Evolutionary conservation across 169 alveolate genomes (phyloP).

Genomic region (Babesia ovata): DNA sequence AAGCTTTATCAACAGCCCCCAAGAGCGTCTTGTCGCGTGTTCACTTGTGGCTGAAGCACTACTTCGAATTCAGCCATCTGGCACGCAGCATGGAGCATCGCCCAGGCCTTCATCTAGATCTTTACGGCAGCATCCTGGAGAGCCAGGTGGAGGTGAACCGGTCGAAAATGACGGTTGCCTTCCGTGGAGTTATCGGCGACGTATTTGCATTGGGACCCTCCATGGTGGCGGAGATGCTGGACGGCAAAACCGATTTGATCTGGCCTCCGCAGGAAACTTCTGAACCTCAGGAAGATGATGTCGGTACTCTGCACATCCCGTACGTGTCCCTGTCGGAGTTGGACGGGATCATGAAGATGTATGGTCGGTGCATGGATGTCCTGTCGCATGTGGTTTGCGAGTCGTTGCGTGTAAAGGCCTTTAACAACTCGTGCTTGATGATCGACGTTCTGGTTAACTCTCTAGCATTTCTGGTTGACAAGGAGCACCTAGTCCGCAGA

Average conservation of each 20-base stretch:
- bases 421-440: conserved; percentile 25
- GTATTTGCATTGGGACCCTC: background rate
- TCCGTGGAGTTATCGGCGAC: conserved; percentile 7
- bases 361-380: conserved; percentile 23
- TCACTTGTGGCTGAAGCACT: conserved; percentile 33
- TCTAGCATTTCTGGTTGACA: conserved; percentile 28
- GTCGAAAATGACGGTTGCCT: background rate
- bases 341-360: conserved; percentile 23
- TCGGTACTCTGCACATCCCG: background rate
- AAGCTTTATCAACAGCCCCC: conserved; percentile 18
- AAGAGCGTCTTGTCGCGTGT: background rate
- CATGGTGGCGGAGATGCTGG: conserved; percentile 5
- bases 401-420: conserved; percentile 10
- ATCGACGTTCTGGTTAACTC: conserved; percentile 32
- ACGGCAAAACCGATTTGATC: conserved; percentile 1
- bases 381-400: conserved; percentile 20
- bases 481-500: conserved; percentile 18
- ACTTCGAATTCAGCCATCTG: conserved; percentile 27
- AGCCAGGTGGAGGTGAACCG: conserved; percentile 16
- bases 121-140: background rate
- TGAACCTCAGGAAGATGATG: background rate
- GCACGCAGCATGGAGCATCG: conserved; percentile 12
- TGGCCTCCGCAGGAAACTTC: background rate
- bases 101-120: conserved; percentile 20
- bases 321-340: conserved; percentile 4